These are phyloP conservation scores for Apocynum venetum DNA, from an alignment of 257 asterid species.

Conservation along the genomic window DNA sequence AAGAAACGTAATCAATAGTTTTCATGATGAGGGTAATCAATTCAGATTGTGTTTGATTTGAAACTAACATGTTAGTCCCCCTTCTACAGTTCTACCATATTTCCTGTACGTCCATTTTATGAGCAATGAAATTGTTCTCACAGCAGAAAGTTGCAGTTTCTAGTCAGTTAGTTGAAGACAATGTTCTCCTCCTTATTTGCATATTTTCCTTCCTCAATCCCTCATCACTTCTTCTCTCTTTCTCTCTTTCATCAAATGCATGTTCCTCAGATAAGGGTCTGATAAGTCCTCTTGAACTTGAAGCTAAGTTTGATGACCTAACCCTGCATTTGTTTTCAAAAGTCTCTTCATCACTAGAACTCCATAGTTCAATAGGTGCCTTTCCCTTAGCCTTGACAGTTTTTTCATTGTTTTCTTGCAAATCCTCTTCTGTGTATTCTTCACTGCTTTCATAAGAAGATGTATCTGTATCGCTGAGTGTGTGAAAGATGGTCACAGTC, in stretches of 20 bases:
- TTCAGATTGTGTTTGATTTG: not conserved
- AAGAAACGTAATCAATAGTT: too few relatives aligned
- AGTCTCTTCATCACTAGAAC: slow-evolving; percentile 35
- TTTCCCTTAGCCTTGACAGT: slow-evolving; percentile 39
- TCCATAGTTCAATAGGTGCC: slow-evolving; percentile 31
- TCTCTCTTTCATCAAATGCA: slow-evolving; percentile 36
- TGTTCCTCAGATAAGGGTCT: slow-evolving; percentile 24
- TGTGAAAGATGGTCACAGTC: slow-evolving; percentile 57
- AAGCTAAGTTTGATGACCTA: slow-evolving; percentile 23
- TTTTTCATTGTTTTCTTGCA: slow-evolving; percentile 22
- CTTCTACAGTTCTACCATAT: too few relatives aligned
- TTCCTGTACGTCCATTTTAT: not conserved
- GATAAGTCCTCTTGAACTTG: slow-evolving; percentile 21
- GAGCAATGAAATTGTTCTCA: not conserved
- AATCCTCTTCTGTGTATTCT: slow-evolving; percentile 17
- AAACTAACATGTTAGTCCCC: not conserved
- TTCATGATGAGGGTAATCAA: not conserved
- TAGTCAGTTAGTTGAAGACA: slow-evolving; percentile 41
- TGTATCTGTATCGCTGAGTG: slow-evolving; percentile 31
- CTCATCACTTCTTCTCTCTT: slow-evolving; percentile 19
- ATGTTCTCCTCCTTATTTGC: slow-evolving; percentile 53
- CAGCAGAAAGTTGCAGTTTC: slow-evolving; percentile 10
- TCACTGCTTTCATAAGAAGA: slow-evolving; percentile 27
- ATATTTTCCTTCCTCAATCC: slow-evolving; percentile 14
- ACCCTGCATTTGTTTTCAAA: slow-evolving; percentile 22